Conservation (phyloP, 192 early-diverging fungal genomes). For the Radiomyces spectabilis region DNA sequence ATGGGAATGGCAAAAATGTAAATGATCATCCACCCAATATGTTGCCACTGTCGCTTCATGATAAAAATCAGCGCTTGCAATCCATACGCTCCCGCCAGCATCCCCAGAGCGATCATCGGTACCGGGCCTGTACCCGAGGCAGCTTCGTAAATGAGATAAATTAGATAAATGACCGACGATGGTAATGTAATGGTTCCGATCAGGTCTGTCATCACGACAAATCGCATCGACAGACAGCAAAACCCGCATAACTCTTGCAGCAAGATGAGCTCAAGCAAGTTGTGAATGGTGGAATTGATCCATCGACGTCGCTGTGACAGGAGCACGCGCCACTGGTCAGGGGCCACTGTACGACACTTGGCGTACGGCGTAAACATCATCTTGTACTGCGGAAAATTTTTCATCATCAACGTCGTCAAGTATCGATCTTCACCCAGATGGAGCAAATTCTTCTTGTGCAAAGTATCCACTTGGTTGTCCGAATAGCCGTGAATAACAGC, state of each 20-base stretch:
- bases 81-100: conserved; percentile 84
- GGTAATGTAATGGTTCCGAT: conserved; percentile 91
- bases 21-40: conserved; percentile 88
- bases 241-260: conserved; percentile 94
- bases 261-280: conserved; percentile 87
- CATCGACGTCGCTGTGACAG: conserved; percentile 97
- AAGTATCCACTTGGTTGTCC: conserved; percentile 89
- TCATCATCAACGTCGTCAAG: conserved; percentile 86
- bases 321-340: conserved; percentile 89
- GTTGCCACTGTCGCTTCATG: conserved; percentile 64
- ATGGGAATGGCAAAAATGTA: conserved; percentile 70
- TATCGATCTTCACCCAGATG: conserved; percentile 98
- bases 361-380: conserved; percentile 91
- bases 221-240: conserved; percentile 95
- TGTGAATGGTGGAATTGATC: conserved; percentile 99
- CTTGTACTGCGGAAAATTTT: conserved; percentile 96
- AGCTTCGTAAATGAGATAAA: conserved; percentile 68
- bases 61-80: conserved; percentile 84
- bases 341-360: conserved; percentile 87
- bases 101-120: conserved; percentile 78
- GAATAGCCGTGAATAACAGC: conserved; percentile 89
- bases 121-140: conserved; percentile 45
- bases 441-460: conserved; percentile 98
- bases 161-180: conserved; percentile 80
- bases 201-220: conserved; percentile 92